These are phyloP conservation scores for Phascolomyces articulosus DNA, from an alignment of 371 early-diverging fungal species.

Conservation along the genomic window DNA sequence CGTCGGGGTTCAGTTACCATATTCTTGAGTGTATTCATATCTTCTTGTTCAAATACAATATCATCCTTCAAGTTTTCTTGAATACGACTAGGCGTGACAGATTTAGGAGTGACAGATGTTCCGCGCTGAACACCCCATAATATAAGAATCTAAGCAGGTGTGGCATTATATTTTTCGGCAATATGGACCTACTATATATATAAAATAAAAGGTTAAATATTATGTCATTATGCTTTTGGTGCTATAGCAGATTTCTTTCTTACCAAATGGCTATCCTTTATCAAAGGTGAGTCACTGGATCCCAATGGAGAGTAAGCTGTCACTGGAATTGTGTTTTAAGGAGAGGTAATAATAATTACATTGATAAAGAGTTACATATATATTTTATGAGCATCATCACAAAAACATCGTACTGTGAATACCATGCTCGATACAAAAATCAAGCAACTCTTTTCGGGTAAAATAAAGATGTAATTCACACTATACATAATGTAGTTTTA, in stretches of 20 bases:
- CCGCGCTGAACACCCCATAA: constrained; percentile 74
- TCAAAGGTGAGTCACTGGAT: constrained; percentile 40
- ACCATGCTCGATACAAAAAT: constrained; percentile 52
- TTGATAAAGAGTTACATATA: no score
- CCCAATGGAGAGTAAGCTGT: constrained; percentile 80
- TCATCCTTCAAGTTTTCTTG: constrained; percentile 53
- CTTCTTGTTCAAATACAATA: constrained; percentile 40
- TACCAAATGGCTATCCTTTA: constrained; percentile 50
- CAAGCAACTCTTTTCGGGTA: constrained; percentile 61
- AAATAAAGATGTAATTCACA: constrained; percentile 85
- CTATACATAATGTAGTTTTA: constrained; percentile 12
- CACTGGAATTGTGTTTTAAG: no score
- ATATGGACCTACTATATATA: constrained; percentile 39
- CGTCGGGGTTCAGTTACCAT: background rate
- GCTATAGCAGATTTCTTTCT: no score
- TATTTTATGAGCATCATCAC: background rate
- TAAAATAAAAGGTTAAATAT: background rate
- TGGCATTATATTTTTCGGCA: constrained; percentile 63
- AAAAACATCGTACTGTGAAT: constrained; percentile 45
- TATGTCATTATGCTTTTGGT: no score
- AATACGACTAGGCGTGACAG: constrained; percentile 49
- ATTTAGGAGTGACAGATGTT: constrained; percentile 58
- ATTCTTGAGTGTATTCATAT: constrained; percentile 16
- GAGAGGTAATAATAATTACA: no score
- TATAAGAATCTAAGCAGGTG: constrained; percentile 77